Evolutionary conservation across 2,329 filamentous ascomycete species (phyloP), one percentile per base, ranked within the genome.

Genomic region (Cordyceps fumosorosea): DNA sequence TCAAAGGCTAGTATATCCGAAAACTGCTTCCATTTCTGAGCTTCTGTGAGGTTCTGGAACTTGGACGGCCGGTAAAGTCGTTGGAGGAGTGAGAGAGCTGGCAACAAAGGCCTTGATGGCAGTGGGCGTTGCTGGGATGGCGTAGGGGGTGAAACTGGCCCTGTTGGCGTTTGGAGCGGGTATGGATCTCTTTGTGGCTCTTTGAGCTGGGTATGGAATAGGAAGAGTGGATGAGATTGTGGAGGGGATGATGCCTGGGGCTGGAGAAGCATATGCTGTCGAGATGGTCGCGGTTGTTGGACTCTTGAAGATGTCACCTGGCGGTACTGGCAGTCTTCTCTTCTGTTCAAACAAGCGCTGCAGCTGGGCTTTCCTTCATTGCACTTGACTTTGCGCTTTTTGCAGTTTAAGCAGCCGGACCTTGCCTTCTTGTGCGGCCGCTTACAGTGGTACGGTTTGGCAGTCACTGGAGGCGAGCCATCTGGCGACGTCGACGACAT

Each of bases 341-440:
- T 77, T 62, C 82, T 77, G 63, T 80, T 69, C 48, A 70, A 75
- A 69, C 83, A 85, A 34, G 77, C 74, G 47, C 76, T 76, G 66
- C 82, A 85, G 3, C 73, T 67, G 0, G 83, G 83, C 32, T 75
- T 77, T 5, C 67, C 73, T 67, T 85, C 81, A 64, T 82, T 79
- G 70, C 82, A 84, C 71, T 82, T 84, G 60, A 82, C 79, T 70
- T 81, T 83, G 60, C 82, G 78, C 18, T 71, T 69, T 71, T 84
- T 85, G 75, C 82, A 85, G 67, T 79, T 81, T 64, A 73, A 73
- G 66, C 82, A 85, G 6, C 81, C 82, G 2, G 75, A 73, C 34
- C 82, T 74, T 1, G 81, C 83, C 70, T 85, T 85, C 65, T 75
- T 80, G 69, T 85, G 82, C 54, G 81, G 80, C 12, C 81, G 76